Percentiles rank a stretch among this genome's conserved stretches.
Evolutionary conservation across 1,284 basidiomycete genomes (phyloP).

Genomic region (Ganoderma sinense): DNA sequence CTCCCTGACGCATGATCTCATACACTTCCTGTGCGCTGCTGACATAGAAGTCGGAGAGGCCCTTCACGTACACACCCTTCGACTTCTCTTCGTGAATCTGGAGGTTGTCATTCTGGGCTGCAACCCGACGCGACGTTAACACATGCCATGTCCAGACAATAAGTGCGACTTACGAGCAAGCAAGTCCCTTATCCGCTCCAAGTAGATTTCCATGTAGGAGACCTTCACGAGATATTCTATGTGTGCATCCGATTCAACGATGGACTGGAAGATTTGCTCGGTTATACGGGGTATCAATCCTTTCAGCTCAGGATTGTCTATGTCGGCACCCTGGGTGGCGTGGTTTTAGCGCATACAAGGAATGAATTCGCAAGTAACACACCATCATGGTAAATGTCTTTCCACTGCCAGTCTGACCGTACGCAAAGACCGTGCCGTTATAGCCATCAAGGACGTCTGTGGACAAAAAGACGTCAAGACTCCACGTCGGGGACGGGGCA

Average conservation of each 20-base stretch:
- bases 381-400: conserved; percentile 99
- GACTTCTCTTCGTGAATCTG: conserved; percentile 99
- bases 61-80: conserved; percentile 98
- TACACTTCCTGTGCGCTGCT: conserved; percentile 97
- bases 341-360: conserved; percentile 27
- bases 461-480: neutral
- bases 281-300: conserved; percentile 99
- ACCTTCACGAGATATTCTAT: conserved; percentile 99
- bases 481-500: neutral
- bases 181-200: conserved; percentile 96
- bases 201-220: conserved; percentile 99
- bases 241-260: conserved; percentile 93
- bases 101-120: conserved; percentile 98
- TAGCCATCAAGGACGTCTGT: conserved; percentile 98
- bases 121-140: conserved; percentile 13
- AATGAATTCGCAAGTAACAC: conserved; percentile 33
- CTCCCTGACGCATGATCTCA: conserved; percentile 98
- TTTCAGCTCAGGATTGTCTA: conserved; percentile 90
- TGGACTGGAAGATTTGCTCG: conserved; percentile 98
- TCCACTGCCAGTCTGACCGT: conserved; percentile 98
- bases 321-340: conserved; percentile 86
- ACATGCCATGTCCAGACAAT: conserved; percentile 6
- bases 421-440: conserved; percentile 98
- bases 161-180: conserved; percentile 83
- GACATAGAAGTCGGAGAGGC: conserved; percentile 97